Evolutionary conservation across 2,329 filamentous ascomycete species (phyloP).

Genomic region (Calonectria henricotiae): DNA sequence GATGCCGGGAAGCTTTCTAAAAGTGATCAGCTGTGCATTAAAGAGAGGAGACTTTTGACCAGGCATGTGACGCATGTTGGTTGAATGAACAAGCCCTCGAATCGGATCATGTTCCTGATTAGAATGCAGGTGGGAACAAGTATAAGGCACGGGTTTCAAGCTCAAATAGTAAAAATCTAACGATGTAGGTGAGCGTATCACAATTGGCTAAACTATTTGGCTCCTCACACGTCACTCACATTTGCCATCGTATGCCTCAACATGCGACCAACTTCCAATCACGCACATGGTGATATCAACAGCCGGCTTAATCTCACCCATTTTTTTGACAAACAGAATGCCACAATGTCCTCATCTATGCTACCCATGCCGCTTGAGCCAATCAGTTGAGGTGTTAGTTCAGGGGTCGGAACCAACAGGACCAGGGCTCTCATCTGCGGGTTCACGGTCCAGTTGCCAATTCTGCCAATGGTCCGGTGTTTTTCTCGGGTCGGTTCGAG

Average conservation of each 20-base stretch:
- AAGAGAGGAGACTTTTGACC: conserved; percentile 1
- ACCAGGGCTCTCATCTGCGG: background rate
- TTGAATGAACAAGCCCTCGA: background rate
- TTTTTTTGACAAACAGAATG: background rate
- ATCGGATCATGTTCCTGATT: conserved; percentile 8
- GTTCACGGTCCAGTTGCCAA: background rate
- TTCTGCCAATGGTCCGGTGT: background rate
- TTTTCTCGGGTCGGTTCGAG: background rate
- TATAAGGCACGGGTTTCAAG: too few species aligned
- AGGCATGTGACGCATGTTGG: conserved; percentile 1
- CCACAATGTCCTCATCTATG: background rate
- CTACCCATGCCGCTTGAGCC: background rate
- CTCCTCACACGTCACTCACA: too few species aligned
- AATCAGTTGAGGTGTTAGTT: background rate
- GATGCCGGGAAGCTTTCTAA: background rate
- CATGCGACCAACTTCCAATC: background rate
- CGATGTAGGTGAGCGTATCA: background rate
- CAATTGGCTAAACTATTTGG: background rate
- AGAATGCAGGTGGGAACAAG: background rate
- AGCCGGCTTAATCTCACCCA: too few species aligned
- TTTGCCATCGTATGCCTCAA: background rate
- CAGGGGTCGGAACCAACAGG: background rate
- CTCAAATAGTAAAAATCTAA: background rate
- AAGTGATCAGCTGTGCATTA: background rate
- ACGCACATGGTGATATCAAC: too few species aligned